Base-by-base conservation (phyloP, 2,329 filamentous ascomycete species). In the Sporothrix inflata region DNA sequence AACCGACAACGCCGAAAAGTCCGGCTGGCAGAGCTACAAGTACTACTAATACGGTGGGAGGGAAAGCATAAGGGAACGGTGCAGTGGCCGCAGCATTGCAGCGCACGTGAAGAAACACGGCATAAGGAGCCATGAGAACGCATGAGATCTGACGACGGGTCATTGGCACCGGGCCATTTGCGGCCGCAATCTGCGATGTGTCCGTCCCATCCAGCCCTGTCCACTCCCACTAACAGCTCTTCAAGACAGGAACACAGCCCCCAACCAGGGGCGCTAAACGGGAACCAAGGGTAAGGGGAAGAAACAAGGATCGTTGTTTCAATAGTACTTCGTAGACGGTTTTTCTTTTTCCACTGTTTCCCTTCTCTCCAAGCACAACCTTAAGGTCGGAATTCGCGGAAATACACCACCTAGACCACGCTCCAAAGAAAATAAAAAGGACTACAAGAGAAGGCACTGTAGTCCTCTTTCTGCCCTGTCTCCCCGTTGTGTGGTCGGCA, bases 121-220 rank as follows among this genome's bases (percentile, higher is more conserved):
- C 53, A 57, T 34, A 14, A 38, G 45, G 45, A 34, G 9, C 27
- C 19, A 19, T 24, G 27, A 34, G 27, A 34, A 8, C 34, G 53
- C 53, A 57, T 34, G 53, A 57, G 53, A 57, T 57, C 53, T 57
- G 53, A 34, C 53, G 53, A 34, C 27, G 34, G 45, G 53, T 24
- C 27, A 34, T 30, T 57, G 27, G 30, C 27, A 38, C 27, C 55
- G 34, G 55, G 30, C 34, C 55, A 38, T 61, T 61, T 61, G 55
- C 55, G 30, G 55, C 55, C 27, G 55, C 55, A 61, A n/a, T 40
- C 55, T 61, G 16, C 51, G 51, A 51, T 21, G 47, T 30, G 51
- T 55, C n/a, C n/a, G n/a, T n/a, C n/a, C n/a, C n/a, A n/a, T n/a
- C n/a, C n/a, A n/a, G n/a, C n/a, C n/a, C n/a, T n/a, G n/a, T n/a